These are phyloP conservation scores for Botrytis medusae DNA, from an alignment of 2,329 filamentous ascomycete genomes.

Conservation along the genomic window DNA sequence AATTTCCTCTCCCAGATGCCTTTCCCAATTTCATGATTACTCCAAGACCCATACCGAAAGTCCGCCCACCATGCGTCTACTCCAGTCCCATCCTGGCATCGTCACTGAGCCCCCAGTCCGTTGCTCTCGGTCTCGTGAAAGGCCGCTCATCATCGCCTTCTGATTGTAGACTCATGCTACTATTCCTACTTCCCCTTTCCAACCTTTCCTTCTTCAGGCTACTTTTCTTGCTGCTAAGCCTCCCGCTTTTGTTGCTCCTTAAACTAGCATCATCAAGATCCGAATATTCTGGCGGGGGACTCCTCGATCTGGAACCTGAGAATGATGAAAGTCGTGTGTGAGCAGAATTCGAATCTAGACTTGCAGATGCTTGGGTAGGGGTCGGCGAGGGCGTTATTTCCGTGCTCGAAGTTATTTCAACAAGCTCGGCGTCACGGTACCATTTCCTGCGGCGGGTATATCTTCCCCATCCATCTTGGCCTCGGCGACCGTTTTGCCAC, in stretches of 20 bases:
- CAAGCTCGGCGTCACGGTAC: conserved; percentile 93
- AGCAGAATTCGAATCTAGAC: conserved; percentile 16
- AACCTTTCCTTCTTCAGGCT: conserved; percentile 30
- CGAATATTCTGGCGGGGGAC: conserved; percentile 26
- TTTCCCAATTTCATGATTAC: conserved; percentile 1
- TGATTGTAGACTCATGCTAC: conserved; percentile 29
- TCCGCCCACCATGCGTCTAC: conserved; percentile 42
- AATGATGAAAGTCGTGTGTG: conserved; percentile 15
- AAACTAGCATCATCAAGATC: conserved; percentile 28
- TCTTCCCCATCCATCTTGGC: conserved; percentile 86
- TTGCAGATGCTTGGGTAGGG: conserved; percentile 37
- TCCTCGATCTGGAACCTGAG: conserved; percentile 15
- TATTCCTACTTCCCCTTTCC: conserved; percentile 26
- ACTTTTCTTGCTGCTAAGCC: conserved; percentile 27
- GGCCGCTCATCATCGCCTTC: conserved; percentile 50
- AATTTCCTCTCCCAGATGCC: not conserved
- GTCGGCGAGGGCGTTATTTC: conserved; percentile 47
- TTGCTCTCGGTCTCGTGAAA: conserved; percentile 51
- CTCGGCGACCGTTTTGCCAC: conserved; percentile 87
- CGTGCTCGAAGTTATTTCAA: conserved; percentile 60
- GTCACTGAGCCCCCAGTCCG: conserved; percentile 78
- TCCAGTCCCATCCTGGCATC: conserved; percentile 83
- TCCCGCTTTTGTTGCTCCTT: conserved; percentile 25
- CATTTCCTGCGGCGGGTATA: conserved; percentile 94
- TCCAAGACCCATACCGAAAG: conserved; percentile 4